Base-by-base conservation (phyloP, 768 basidiomycete species). In the Termitomyces titanicus region DNA sequence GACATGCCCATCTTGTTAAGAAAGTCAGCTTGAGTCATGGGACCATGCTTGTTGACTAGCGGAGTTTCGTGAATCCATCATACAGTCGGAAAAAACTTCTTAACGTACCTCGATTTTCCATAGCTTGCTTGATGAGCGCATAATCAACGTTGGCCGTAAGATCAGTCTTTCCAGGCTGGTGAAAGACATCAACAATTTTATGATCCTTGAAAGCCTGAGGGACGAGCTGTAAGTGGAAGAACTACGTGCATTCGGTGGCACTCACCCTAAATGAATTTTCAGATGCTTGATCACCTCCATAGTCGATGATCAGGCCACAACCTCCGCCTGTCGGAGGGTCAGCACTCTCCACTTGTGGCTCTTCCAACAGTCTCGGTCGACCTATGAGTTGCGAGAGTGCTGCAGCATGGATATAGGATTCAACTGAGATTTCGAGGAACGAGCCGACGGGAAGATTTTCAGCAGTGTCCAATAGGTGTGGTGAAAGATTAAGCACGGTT, bases 81-180 rank as follows among this genome's bases (percentile, higher is more conserved):
- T 24, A 42, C 13, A 4, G 40, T 15, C 25, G 38, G n/a, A 33
- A 15, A 37, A 37, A 44, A 39, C 20, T 43, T 43, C 39, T 50
- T 59, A 27, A 51, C 22, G 27, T 50, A 33, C 92, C 89, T 3
- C 83, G 71, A 51, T 81, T 84, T 1, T 68, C 66, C 58, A 94
- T 74, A 0, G 91, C 85, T 71, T 97, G 93, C 64, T 80, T 79
- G 44, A 98, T 76, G 67, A 90, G 92, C 0, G 85, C 82, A 70
- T 98, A 98, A 71, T 99, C 95, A 46, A 99, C 96, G 64, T 98
- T 97, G n/a, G 89, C 86, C 0, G 97, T 99, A 45, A 98, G 72
- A 69, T 99, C 97, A 39, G 90, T 88, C 39, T 89, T 79, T 17
- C 97, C 97, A 0, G 95, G 94, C 10, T 78, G 74, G 50, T 88